Conservation (phyloP, 2,329 filamentous ascomycete genomes). For the Trichoderma oligosporum region DNA sequence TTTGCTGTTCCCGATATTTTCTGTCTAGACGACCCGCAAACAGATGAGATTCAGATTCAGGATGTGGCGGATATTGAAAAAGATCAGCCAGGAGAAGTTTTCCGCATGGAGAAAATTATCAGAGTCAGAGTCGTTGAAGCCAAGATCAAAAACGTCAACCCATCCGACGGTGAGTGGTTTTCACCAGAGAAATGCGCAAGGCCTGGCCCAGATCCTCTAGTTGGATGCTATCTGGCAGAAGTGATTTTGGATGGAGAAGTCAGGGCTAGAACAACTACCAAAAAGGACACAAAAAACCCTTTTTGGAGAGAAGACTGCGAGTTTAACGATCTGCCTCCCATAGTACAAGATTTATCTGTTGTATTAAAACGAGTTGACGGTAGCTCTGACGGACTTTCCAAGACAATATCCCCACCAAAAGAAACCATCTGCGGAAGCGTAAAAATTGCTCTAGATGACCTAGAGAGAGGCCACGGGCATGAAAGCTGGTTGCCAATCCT, state of each 20-base stretch:
- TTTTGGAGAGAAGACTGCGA: slow-evolving; percentile 82
- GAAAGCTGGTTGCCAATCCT: slow-evolving; percentile 86
- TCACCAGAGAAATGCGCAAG: slow-evolving; percentile 25
- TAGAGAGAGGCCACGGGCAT: slow-evolving; percentile 71
- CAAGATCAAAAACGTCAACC: slow-evolving; percentile 50
- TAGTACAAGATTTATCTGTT: slow-evolving; percentile 65
- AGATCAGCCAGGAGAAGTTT: slow-evolving; percentile 48
- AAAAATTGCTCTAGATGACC: slow-evolving; percentile 75
- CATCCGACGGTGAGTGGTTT: slow-evolving; percentile 24
- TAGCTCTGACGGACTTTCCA: slow-evolving; percentile 40
- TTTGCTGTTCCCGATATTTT: slow-evolving; percentile 93
- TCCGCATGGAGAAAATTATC: slow-evolving; percentile 60
- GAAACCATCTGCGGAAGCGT: slow-evolving; percentile 65
- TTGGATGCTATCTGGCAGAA: slow-evolving; percentile 74
- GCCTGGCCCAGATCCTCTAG: slow-evolving; percentile 40
- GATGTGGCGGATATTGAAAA: slow-evolving; percentile 39
- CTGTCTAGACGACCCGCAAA: slow-evolving; percentile 50
- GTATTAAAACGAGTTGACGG: slow-evolving; percentile 65
- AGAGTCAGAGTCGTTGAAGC: slow-evolving; percentile 58
- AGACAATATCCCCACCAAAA: slow-evolving; percentile 41
- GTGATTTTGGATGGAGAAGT: slow-evolving; percentile 77
- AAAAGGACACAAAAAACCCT: slow-evolving; percentile 66
- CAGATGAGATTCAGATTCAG: slow-evolving; percentile 42
- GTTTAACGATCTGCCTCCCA: slow-evolving; percentile 68
- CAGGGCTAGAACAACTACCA: slow-evolving; percentile 69